phyloP scores from a whole-genome alignment of 371 early-diverging fungal species.

The Enterospora canceri region DNA sequence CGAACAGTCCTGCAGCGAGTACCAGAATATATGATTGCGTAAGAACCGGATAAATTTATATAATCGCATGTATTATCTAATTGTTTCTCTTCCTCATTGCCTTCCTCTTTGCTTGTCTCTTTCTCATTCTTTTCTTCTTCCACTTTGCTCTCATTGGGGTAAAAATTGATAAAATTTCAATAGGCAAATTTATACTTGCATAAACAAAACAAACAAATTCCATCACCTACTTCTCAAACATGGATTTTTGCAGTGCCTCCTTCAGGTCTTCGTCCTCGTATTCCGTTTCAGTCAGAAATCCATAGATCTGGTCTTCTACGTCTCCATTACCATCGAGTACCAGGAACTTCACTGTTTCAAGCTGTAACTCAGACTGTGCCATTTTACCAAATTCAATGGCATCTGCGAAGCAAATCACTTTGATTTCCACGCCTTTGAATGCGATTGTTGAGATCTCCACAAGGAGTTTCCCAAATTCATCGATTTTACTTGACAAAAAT shows the following conservation, averaged over 20 bases:
- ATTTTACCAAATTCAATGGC: slow-evolving; percentile 66
- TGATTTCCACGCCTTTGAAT: slow-evolving; percentile 83
- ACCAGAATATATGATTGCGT: neutral
- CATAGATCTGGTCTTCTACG: slow-evolving; percentile 8
- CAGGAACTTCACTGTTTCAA: slow-evolving; percentile 16
- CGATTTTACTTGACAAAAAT: slow-evolving; percentile 76
- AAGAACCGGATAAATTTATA: neutral
- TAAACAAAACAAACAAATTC: neutral
- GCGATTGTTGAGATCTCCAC: slow-evolving; percentile 76
- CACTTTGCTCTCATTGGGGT: slow-evolving; percentile 15
- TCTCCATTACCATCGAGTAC: slow-evolving; percentile 19
- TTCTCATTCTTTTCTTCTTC: slow-evolving; percentile 32
- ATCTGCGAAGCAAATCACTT: slow-evolving; percentile 88
- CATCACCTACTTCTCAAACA: slow-evolving; percentile 1
- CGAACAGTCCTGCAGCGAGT: no score
- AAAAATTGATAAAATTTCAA: slow-evolving; percentile 5
- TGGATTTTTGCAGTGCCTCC: slow-evolving; percentile 37
- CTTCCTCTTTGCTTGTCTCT: slow-evolving; percentile 22
- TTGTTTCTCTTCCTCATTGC: slow-evolving; percentile 26
- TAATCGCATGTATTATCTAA: neutral
- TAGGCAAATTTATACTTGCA: no score
- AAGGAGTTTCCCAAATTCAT: slow-evolving; percentile 63
- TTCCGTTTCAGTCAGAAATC: slow-evolving; percentile 8
- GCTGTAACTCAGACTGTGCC: slow-evolving; percentile 7
- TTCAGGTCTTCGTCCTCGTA: slow-evolving; percentile 47